Conservation (phyloP, 2,329 filamentous ascomycete genomes). For the Fusarium protoensiforme region DNA sequence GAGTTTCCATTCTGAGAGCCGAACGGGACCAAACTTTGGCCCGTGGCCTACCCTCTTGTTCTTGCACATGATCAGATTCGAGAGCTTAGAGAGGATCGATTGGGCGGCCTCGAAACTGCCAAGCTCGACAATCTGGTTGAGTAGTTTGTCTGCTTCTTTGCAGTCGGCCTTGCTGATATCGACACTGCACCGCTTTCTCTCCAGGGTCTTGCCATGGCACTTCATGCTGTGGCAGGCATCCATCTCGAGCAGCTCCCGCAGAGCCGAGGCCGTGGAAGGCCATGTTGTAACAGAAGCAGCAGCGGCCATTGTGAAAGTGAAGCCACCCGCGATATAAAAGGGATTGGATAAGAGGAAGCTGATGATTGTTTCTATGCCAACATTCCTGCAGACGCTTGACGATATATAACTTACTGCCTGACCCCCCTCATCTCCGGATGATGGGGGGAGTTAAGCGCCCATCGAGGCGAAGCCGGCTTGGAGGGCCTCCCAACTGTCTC, state of each 20-base stretch:
- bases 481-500: slow-evolving; percentile 13
- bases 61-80: slow-evolving; percentile 34
- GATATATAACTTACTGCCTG: slow-evolving; percentile 28
- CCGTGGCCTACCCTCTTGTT: not conserved
- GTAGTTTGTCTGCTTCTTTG: slow-evolving; percentile 3
- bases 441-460: slow-evolving; percentile 24
- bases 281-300: not conserved
- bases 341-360: not conserved
- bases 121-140: slow-evolving; percentile 13
- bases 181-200: not conserved
- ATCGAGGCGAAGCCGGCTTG: slow-evolving; percentile 5
- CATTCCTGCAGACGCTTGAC: not conserved
- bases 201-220: slow-evolving; percentile 22
- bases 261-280: slow-evolving; percentile 12
- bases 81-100: slow-evolving; percentile 19
- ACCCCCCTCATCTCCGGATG: not conserved
- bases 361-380: slow-evolving; percentile 32
- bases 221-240: not conserved
- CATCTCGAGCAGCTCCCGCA: slow-evolving; percentile 17
- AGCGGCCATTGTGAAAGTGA: slow-evolving; percentile 15
- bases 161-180: slow-evolving; percentile 7
- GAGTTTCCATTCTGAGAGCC: slow-evolving; percentile 25
- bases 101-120: slow-evolving; percentile 24
- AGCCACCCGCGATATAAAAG: not conserved
- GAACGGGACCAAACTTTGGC: not conserved